Evolutionary conservation across 2,329 filamentous ascomycete genomes (phyloP), one percentile per base, ranked within the genome.

Genomic region (Colletotrichum ledebouriae): DNA sequence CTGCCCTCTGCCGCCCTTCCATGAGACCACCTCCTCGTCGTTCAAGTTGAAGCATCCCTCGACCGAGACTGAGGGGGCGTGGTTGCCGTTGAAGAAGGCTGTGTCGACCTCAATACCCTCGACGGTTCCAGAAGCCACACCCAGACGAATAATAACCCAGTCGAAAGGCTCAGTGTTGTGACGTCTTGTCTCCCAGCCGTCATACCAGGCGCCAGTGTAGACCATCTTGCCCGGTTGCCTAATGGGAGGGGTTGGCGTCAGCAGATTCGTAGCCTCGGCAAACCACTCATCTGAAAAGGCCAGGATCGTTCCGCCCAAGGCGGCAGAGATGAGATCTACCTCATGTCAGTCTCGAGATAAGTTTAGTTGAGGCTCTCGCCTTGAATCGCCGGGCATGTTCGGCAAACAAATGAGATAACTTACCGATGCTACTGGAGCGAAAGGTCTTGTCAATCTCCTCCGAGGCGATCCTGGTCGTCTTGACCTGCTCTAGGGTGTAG

Each of bases 21-120:
- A 90, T 7, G 85, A 84, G 46, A 87, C 78, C 11, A 93, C 88
- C 70, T 91, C 87, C 41, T 87, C 85, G 72, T 92, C 89, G 72
- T 87, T 83, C 22, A 83, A 82, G 72, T 83, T 87, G 80, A 93
- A 94, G 77, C 89, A 89, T 52, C 91, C 93, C 77, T 95, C 90
- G 17, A 96, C 90, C 0, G 90, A 92, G 74, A 94, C 88, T 71
- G 90, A 90, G 1, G 92, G 92, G 6, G 92, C 93, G 76, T 95
- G 90, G 80, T 95, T 95, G 69, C 93, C 93, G 68, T 87, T 89
- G 84, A 95, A 96, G 82, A 90, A 93, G 57, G 91, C 89, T 3
- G 93, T 95, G 80, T 95, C 92, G 71, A 95, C 85, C 80, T 95
- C 93, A 55, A 94, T 83, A 15, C 93, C 93, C 68, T 87, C 85